phyloP scores from a whole-genome alignment of 106 monocot species.

The Apostasia shenzhenica region DNA sequence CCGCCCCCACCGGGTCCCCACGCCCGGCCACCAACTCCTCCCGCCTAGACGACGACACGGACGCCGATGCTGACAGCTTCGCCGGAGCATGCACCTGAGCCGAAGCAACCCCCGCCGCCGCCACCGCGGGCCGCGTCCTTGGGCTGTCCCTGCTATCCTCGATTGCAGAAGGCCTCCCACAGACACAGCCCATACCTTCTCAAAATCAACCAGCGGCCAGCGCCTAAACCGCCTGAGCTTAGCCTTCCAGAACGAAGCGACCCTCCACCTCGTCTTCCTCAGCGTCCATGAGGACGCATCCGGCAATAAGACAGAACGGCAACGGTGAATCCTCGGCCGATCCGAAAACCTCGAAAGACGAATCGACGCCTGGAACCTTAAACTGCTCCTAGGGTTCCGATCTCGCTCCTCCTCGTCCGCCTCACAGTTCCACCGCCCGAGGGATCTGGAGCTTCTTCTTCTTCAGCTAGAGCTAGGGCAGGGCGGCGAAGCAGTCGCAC shows the following conservation, averaged over 20 bases:
- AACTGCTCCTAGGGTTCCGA: no score
- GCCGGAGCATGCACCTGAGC: neutral
- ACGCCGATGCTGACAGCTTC: neutral
- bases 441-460: no score
- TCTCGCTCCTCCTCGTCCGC: no score
- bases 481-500: no score
- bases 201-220: neutral
- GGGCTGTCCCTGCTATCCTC: slow-evolving; percentile 35
- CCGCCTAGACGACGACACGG: slow-evolving; percentile 15
- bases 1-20: slow-evolving; percentile 1
- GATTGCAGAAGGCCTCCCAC: slow-evolving; percentile 42
- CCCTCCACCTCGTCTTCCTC: neutral
- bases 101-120: neutral
- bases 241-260: neutral
- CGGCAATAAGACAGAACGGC: no score
- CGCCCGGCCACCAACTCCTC: slow-evolving; percentile 14
- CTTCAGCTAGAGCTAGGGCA: no score
- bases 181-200: slow-evolving; percentile 61
- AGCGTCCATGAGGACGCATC: neutral
- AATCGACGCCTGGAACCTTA: no score
- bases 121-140: slow-evolving; percentile 8
- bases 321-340: no score
- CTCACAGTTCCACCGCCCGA: no score
- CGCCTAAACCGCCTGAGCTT: neutral
- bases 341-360: no score